phyloP scores from a whole-genome alignment of 163 green algal species.

The Scenedesmus sp. region DNA sequence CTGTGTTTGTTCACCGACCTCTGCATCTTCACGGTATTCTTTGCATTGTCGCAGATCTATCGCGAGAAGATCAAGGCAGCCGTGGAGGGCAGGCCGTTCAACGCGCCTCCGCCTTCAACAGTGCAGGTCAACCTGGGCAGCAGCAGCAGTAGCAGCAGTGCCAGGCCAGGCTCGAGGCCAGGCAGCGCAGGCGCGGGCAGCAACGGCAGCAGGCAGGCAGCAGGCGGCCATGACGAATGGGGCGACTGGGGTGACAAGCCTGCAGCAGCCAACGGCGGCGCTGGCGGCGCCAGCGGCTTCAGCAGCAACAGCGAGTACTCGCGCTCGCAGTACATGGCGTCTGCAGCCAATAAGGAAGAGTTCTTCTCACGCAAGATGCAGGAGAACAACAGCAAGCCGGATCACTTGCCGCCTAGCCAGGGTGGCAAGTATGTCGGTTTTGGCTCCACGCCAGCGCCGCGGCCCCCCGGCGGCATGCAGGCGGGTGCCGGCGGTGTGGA shows the following conservation, averaged over 20 bases:
- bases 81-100: constrained; percentile 85
- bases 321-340: constrained; percentile 78
- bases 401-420: constrained; percentile 90
- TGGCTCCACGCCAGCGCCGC: constrained; percentile 79
- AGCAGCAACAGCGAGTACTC: constrained; percentile 77
- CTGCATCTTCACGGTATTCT: neutral
- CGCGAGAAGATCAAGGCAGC: constrained; percentile 90
- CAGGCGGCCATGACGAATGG: constrained; percentile 74
- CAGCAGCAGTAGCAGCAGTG: constrained; percentile 31
- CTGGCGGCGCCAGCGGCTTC: constrained; percentile 35
- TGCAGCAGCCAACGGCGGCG: neutral
- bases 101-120: constrained; percentile 70
- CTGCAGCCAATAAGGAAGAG: constrained; percentile 88
- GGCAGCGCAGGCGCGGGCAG: constrained; percentile 4
- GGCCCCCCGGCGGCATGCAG: neutral
- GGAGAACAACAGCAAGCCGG: constrained; percentile 90
- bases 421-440: constrained; percentile 99
- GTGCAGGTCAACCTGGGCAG: constrained; percentile 44
- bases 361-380: constrained; percentile 93
- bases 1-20: neutral
- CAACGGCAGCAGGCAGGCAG: constrained; percentile 22
- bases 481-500: constrained; percentile 58
- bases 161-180: constrained; percentile 32
- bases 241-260: constrained; percentile 62
- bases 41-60: constrained; percentile 78